Percentiles rank a stretch among this genome's conserved stretches.
phyloP scores from a whole-genome alignment of 306 rosid species.

The Vigna trinervia region DNA sequence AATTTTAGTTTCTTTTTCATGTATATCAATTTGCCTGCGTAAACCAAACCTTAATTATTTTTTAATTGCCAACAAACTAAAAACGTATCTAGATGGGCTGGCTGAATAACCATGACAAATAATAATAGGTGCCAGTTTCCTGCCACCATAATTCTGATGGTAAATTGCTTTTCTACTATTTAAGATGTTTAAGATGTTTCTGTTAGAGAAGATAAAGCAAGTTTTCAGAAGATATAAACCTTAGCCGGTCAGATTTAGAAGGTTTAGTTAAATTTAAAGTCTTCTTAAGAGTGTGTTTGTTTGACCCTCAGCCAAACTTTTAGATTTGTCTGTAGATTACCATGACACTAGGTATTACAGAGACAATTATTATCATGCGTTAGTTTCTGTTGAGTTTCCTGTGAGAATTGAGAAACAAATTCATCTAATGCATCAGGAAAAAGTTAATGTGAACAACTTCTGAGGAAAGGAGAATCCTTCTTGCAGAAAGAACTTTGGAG shows the following conservation, averaged over 20 bases:
- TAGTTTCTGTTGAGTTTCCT: not conserved
- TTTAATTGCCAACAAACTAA: not conserved
- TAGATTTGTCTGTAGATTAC: not conserved
- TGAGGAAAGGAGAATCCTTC: not conserved
- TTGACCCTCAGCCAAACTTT: not conserved
- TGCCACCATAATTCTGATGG: not conserved
- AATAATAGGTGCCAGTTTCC: not conserved
- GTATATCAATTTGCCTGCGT: not conserved
- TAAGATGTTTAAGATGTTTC: constrained; percentile 6
- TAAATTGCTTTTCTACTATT: not conserved
- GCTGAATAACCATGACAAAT: not conserved
- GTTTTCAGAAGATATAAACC: no score
- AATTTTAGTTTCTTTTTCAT: not conserved
- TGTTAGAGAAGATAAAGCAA: no score
- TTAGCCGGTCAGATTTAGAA: no score
- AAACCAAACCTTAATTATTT: not conserved
- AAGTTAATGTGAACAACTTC: not conserved
- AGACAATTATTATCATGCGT: not conserved
- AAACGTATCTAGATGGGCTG: not conserved
- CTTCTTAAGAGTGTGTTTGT: no score
- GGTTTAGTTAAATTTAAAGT: no score
- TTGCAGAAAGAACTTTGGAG: not conserved
- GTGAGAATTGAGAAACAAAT: not conserved
- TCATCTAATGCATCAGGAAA: not conserved
- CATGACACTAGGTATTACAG: not conserved